Conservation (phyloP, 139 green algal species). For the Micromonas pusilla region DNA sequence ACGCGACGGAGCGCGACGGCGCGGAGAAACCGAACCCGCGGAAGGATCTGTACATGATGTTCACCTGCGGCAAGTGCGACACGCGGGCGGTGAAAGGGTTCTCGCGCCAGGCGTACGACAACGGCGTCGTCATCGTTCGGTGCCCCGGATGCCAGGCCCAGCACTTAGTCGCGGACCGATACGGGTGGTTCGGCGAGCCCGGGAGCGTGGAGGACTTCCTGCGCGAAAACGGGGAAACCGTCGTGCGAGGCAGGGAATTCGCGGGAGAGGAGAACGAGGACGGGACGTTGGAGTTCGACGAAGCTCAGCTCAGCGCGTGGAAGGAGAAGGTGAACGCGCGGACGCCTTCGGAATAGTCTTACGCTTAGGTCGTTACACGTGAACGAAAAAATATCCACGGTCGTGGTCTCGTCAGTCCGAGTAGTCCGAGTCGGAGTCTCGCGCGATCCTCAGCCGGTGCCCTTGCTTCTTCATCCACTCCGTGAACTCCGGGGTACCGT, state of each 20-base stretch:
- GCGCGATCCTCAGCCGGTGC: background rate
- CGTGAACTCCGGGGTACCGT: background rate
- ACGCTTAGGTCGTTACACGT: too few species aligned
- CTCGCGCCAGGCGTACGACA: conserved; percentile 46
- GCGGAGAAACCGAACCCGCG: background rate
- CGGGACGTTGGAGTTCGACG: conserved; percentile 16
- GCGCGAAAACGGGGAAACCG: background rate
- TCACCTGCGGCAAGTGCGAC: conserved; percentile 43
- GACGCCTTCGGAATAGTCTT: too few species aligned
- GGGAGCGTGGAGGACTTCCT: conserved; percentile 23
- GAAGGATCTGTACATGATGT: conserved; percentile 30
- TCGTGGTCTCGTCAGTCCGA: too few species aligned
- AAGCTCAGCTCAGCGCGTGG: background rate
- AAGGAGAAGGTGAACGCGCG: background rate
- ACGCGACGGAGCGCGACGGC: background rate
- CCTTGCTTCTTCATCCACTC: conserved; percentile 9
- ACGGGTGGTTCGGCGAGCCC: conserved; percentile 23
- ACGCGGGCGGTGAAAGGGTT: conserved; percentile 49
- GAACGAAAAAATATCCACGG: too few species aligned
- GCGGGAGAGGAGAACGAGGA: background rate
- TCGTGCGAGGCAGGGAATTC: background rate
- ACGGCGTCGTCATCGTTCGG: conserved; percentile 54
- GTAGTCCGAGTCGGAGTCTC: background rate
- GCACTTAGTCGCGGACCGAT: conserved; percentile 54
- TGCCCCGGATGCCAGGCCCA: conserved; percentile 48